Conservation (phyloP, 345 rosid genomes). For the Murraya koenigii region DNA sequence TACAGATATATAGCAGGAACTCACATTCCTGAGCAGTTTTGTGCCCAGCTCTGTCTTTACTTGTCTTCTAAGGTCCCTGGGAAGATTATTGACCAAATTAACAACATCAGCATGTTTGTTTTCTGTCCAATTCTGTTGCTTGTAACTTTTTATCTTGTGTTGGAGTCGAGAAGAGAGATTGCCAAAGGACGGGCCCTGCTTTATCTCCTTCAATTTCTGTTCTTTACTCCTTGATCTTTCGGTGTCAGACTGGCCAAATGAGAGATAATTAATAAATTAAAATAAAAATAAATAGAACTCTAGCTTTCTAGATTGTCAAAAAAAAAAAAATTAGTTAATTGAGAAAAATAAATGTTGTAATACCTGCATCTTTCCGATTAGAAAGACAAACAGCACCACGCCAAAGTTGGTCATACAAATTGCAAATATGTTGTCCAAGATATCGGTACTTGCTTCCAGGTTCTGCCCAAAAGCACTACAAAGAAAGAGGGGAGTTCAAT, state of each 20-base stretch:
- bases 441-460: not conserved
- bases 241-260: not conserved
- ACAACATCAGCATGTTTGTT: not conserved
- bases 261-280: too few species aligned
- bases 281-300: too few species aligned
- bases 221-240: not conserved
- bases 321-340: too few species aligned
- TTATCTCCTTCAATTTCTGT: not conserved
- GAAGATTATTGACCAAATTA: not conserved
- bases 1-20: too few species aligned
- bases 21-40: constrained; percentile 68
- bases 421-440: not conserved
- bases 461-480: not conserved
- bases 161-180: not conserved
- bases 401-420: too few species aligned
- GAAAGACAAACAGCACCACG: not conserved
- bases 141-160: not conserved
- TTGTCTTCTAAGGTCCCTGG: constrained; percentile 40
- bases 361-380: constrained; percentile 16
- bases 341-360: not conserved
- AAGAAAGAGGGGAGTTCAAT: too few species aligned
- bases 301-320: too few species aligned
- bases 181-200: not conserved
- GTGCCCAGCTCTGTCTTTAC: too few species aligned
- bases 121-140: not conserved